phyloP scores from a whole-genome alignment of 495 filamentous ascomycete genomes.

The Clohesyomyces aquaticus region DNA sequence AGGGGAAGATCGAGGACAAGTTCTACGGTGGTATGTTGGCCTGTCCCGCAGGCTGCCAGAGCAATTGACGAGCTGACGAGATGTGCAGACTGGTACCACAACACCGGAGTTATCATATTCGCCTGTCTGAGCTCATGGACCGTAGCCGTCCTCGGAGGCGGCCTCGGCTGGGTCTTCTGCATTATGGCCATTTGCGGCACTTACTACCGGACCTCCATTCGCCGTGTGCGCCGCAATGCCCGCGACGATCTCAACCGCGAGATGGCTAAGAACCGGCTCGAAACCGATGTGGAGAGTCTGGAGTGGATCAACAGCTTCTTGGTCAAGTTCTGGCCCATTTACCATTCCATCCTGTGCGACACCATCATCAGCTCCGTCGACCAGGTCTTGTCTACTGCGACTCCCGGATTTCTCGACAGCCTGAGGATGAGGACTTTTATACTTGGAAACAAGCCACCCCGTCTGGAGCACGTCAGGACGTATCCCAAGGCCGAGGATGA shows the following conservation, averaged over 20 bases:
- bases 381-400: conserved; percentile 88
- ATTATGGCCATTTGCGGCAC: conserved; percentile 90
- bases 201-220: conserved; percentile 95
- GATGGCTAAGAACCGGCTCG: conserved; percentile 83
- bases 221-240: conserved; percentile 92
- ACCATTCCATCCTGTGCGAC: conserved; percentile 87
- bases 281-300: conserved; percentile 89
- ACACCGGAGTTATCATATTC: conserved; percentile 88
- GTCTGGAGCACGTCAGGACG: conserved; percentile 96
- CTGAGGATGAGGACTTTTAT: conserved; percentile 88
- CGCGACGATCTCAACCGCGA: conserved; percentile 94
- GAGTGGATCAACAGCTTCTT: conserved; percentile 99
- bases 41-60: too few species aligned
- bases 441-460: conserved; percentile 90
- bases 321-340: conserved; percentile 99
- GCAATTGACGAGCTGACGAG: neutral
- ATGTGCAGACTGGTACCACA: conserved; percentile 87
- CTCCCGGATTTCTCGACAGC: conserved; percentile 91
- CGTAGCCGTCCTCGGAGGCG: conserved; percentile 83
- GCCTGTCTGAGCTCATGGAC: conserved; percentile 91
- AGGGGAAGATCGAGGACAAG: conserved; percentile 81
- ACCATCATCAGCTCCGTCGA: conserved; percentile 93
- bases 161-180: conserved; percentile 88
- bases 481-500: conserved; percentile 96
- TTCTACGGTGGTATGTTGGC: conserved; percentile 66